Evolutionary conservation across 306 rosid genomes (phyloP).

Genomic region (Vigna angularis): DNA sequence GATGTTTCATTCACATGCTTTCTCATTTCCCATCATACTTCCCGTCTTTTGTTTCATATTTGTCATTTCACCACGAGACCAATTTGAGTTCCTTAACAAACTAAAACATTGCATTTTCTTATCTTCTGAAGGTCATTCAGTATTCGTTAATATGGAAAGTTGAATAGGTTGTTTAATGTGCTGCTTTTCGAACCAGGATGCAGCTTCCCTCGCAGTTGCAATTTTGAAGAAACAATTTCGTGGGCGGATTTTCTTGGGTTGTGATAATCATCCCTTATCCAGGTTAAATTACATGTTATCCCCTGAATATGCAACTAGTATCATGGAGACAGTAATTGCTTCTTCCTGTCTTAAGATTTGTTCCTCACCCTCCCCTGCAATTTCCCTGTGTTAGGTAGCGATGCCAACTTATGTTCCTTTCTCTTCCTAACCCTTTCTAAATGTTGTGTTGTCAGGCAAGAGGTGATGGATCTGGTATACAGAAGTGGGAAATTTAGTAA

Average conservation of each 20-base stretch:
- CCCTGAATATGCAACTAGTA: not conserved
- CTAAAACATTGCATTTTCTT: constrained; percentile 6
- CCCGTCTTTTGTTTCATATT: constrained; percentile 3
- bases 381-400: not conserved
- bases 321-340: not conserved
- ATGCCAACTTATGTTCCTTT: constrained; percentile 7
- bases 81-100: constrained; percentile 7
- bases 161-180: constrained; percentile 10
- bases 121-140: constrained; percentile 9
- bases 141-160: constrained; percentile 15
- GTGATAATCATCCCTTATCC: constrained; percentile 94
- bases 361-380: not conserved
- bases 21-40: constrained; percentile 1
- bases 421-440: constrained; percentile 25
- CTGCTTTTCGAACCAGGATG: constrained; percentile 68
- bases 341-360: not conserved
- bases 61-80: constrained; percentile 7
- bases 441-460: constrained; percentile 76
- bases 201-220: constrained; percentile 81
- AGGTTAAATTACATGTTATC: constrained; percentile 57
- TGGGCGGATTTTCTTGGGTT: constrained; percentile 79
- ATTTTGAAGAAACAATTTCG: constrained; percentile 76
- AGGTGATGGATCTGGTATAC: constrained; percentile 83
- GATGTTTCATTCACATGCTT: constrained; percentile 3
- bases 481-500: constrained; percentile 83